A percentile compares a stretch with the other conserved stretches of the same genome.
Conservation (phyloP, 2,329 filamentous ascomycete genomes). For the Microsporum ferrugineum region DNA sequence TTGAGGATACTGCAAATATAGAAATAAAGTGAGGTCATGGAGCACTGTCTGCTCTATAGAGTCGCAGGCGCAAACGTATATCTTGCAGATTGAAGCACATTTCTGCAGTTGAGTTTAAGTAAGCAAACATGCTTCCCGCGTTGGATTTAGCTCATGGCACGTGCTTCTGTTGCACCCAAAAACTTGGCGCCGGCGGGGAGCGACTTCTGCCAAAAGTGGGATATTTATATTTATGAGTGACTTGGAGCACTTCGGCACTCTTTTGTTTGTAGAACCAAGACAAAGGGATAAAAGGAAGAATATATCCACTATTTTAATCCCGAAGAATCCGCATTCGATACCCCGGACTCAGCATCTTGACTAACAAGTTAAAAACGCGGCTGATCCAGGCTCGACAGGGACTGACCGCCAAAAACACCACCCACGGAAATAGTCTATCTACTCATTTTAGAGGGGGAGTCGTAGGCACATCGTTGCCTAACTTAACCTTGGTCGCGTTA, state of each 20-base stretch:
- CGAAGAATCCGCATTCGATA: neutral
- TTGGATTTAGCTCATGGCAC: neutral
- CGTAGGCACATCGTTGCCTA: neutral
- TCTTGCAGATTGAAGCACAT: neutral
- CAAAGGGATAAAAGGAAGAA: neutral
- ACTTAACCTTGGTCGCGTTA: neutral
- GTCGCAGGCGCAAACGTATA: neutral
- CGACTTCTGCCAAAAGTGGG: neutral
- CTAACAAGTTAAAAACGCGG: neutral
- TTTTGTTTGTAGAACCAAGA: neutral
- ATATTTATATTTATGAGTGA: neutral
- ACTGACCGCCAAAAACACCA: neutral
- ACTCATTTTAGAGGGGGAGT: neutral
- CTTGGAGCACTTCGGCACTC: neutral
- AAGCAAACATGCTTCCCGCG: neutral
- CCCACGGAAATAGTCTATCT: neutral
- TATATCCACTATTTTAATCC: neutral
- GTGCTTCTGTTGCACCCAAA: neutral
- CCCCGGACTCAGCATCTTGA: neutral
- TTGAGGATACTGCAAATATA: neutral
- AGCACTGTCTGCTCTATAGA: neutral
- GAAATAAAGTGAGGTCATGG: neutral
- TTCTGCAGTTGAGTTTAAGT: neutral
- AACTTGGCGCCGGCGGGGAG: slow-evolving; percentile 1
- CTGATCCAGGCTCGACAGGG: neutral